Evolutionary conservation across 352 stramenopile genomes (phyloP).

Genomic region (Globisporangium echinulatum): DNA sequence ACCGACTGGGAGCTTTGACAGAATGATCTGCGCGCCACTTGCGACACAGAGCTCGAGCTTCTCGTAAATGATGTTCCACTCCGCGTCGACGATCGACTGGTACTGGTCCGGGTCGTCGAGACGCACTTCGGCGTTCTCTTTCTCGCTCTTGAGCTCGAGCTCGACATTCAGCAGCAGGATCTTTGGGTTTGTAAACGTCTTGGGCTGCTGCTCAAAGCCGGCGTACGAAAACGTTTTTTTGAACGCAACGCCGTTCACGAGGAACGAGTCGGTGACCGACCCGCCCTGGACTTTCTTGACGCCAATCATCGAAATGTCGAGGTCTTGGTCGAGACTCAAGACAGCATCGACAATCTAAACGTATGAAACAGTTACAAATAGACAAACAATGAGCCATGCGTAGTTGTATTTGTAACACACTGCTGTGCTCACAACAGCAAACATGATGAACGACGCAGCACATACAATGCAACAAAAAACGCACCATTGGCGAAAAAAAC

Average conservation of each 20-base stretch:
- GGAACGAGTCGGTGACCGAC: slow-evolving; percentile 96
- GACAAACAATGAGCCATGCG: too few relatives aligned
- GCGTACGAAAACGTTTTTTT: slow-evolving; percentile 99
- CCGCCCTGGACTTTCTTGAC: slow-evolving; percentile 98
- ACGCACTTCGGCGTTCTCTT: slow-evolving; percentile 98
- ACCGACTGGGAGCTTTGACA: slow-evolving; percentile 94
- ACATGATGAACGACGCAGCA: neutral
- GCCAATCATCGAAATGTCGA: slow-evolving; percentile 90
- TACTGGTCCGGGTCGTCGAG: slow-evolving; percentile 97
- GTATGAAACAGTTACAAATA: too few relatives aligned
- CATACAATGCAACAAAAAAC: neutral
- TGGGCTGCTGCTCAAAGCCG: slow-evolving; percentile 99
- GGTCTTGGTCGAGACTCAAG: slow-evolving; percentile 85
- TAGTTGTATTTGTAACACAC: slow-evolving; percentile 10
- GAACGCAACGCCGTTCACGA: slow-evolving; percentile 98
- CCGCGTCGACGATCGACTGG: slow-evolving; percentile 98
- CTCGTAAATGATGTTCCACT: slow-evolving; percentile 99
- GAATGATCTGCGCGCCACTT: slow-evolving; percentile 96
- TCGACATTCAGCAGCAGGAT: slow-evolving; percentile 98
- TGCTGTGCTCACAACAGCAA: neutral
- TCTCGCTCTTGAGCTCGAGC: slow-evolving; percentile 98
- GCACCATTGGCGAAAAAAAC: slow-evolving; percentile 97
- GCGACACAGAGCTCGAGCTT: slow-evolving; percentile 92
- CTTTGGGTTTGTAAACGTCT: slow-evolving; percentile 95
- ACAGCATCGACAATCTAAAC: slow-evolving; percentile 92